Evolutionary conservation across 2,329 filamentous ascomycete species (phyloP), one percentile per base, ranked within the genome.

Genomic region (Verticillium zaregamsianum): DNA sequence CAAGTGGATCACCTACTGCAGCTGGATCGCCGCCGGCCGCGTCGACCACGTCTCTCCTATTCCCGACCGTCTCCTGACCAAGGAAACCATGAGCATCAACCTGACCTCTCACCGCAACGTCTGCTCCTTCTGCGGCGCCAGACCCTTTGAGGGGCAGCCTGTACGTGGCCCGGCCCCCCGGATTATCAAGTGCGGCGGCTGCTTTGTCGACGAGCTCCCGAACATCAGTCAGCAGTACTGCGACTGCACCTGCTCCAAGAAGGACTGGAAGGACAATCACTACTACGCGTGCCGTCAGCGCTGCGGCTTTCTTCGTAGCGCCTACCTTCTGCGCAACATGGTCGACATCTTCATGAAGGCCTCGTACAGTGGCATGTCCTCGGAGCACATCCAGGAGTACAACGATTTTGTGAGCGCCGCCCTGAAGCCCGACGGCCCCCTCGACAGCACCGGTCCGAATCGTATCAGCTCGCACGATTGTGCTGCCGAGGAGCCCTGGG

Each of bases 21-120:
- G 39, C n/a, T 65, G 61, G 60, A 60, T 65, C 20, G 14, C 57
- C 23, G n/a, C 57, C n/a, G 64, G 64, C 45, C 45, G 63, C 55
- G 17, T 25, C 3, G 64, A 65, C 33, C 17, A 45, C 5, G 56
- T 55, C n/a, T 35, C 58, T 12, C 58, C 57, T 8, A 20, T 58
- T 20, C 31, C 39, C 3, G 25, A 15, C 14, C 31, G 60, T 6
- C n/a, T 33, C 0, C 33, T 61, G 20, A 28, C 32, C 17, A 23
- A 28, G n/a, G 17, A 60, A 5, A 17, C 56, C 17, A 58, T 32
- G 37, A 32, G 37, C 23, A 60, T 58, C 5, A 39, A 37, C 23
- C 9, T 39, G 25, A 20, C 31, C 45, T 52, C 45, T 23, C 45
- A 52, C 20, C 45, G 45, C 20, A 23, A 23, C 20, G 45, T 52